phyloP scores from a whole-genome alignment of 106 monocot species.

The Acorus calamus region DNA sequence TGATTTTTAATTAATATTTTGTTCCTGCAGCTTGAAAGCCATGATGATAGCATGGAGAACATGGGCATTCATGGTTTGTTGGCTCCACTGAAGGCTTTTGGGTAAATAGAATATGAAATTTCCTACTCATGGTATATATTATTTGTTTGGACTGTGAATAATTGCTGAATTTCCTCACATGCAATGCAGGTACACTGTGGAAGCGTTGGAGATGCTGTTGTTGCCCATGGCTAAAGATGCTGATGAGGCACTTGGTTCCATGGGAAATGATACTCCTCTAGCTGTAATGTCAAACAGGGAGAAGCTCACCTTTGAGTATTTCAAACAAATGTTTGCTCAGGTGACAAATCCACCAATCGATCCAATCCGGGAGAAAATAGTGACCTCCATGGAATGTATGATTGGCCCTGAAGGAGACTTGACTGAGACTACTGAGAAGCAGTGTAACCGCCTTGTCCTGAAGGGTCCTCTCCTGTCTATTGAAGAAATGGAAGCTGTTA shows the following conservation, averaged over 20 bases:
- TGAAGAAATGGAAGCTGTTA: constrained; percentile 93
- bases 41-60: constrained; percentile 45
- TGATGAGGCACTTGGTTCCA: constrained; percentile 90
- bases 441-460: constrained; percentile 71
- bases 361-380: constrained; percentile 96
- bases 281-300: constrained; percentile 96
- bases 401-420: constrained; percentile 98
- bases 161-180: too few species aligned
- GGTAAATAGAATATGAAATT: constrained; percentile 29
- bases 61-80: constrained; percentile 73
- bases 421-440: constrained; percentile 92
- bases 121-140: not conserved
- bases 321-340: constrained; percentile 99
- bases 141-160: not conserved
- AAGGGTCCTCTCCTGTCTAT: constrained; percentile 76
- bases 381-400: constrained; percentile 99
- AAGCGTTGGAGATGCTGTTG: constrained; percentile 92
- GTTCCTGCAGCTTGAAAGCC: constrained; percentile 27
- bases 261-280: constrained; percentile 98
- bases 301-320: constrained; percentile 88
- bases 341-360: constrained; percentile 99
- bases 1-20: not conserved
- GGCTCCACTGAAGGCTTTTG: constrained; percentile 91
- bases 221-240: constrained; percentile 96
- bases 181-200: constrained; percentile 76